Base-by-base conservation (phyloP, 192 early-diverging fungal species). In the Gonapodya sp. region DNA sequence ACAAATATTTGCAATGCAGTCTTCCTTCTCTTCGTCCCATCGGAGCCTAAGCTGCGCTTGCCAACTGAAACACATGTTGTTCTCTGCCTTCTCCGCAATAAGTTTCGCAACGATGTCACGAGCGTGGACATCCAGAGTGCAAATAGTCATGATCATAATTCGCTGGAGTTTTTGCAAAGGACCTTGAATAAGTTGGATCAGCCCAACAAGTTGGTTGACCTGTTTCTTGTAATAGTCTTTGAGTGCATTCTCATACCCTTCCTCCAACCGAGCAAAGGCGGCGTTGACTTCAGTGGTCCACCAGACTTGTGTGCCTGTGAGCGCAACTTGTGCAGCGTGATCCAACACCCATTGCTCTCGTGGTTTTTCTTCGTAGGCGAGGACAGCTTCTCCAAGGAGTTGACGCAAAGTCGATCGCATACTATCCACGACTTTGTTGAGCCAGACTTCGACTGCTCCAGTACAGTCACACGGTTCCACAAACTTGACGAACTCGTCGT, bases 171-270 rank as follows among this genome's bases (percentile, higher is more conserved):
- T 86, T 0, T 83, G 85, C 73, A 92, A 80, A 30, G 91, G 88
- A 2, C 91, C 91, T 81, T 92, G 91, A 86, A 92, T 91, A 37
- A 92, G 81, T 16, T 81, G 83, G 79, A 92, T 92, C 8, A 92
- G 84, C 1, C 89, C 87, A 18, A 89, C 91, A 2, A 92, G 82
- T 82, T 92, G 91, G 78, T 90, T 90, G 79, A 89, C 88, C 81
- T 92, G 91, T 83, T 92, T 92, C 81, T 91, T 92, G 86, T 90
- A 91, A 85, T 92, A 92, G 79, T 92, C 91, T 80, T 92, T 92
- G 78, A 92, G 81, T 1, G 89, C 83, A 83, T 92, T 92, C 83
- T 92, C 91, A 81, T 92, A 92, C 8, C 91, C 91, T 79, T 92
- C 91, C 82, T 92, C 91, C 14, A 92, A 80, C 0, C 91, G 81